Evolutionary conservation across 2,329 filamentous ascomycete genomes (phyloP), one percentile per base, ranked within the genome.

Genomic region (Penicillium polonicum): DNA sequence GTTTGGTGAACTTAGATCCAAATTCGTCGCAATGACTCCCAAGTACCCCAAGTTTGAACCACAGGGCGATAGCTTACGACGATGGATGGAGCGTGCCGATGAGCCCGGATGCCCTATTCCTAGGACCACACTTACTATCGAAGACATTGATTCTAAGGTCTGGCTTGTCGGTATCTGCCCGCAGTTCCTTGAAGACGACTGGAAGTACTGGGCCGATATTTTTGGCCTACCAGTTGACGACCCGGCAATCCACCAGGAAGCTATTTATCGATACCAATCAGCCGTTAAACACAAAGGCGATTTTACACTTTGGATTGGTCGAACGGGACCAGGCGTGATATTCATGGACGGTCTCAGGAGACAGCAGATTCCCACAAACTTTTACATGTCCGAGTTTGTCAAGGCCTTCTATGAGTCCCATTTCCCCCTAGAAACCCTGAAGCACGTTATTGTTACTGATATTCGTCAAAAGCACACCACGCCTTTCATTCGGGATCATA

Each of bases 361-460:
- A 21, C 8, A 27, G 4, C 9, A 25, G 4, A 13, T 23, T 19
- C n/a, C 35, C 19, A 17, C 5, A 2, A 25, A 27, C 33, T 43
- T 36, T 17, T 27, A 57, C 13, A 57, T 57, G 42, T 57, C 54
- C 2, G 54, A 57, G 15, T 41, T 52, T 27, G 12, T 42, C 25
- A 45, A 57, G 25, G 42, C 42, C 13, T 15, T 52, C 17, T 57
- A 57, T 39, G 54, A 57, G 39, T 13, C 23, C 5, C n/a, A 42
- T 17, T 57, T 46, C 9, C 23, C 48, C 4, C 12, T 57, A 12
- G 9, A 19, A 5, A 41, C 41, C 25, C 33, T 57, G 17, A 46
- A 46, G 25, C 23, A 42, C 33, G 54, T 46, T 9, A n/a, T 52
- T 35, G 25, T 57, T 15, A 52, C 33, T 44, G 41, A 10, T 10